Evolutionary conservation across 768 basidiomycete genomes (phyloP), one percentile per base, ranked within the genome.

Genomic region (Leccinum rimulosum): DNA sequence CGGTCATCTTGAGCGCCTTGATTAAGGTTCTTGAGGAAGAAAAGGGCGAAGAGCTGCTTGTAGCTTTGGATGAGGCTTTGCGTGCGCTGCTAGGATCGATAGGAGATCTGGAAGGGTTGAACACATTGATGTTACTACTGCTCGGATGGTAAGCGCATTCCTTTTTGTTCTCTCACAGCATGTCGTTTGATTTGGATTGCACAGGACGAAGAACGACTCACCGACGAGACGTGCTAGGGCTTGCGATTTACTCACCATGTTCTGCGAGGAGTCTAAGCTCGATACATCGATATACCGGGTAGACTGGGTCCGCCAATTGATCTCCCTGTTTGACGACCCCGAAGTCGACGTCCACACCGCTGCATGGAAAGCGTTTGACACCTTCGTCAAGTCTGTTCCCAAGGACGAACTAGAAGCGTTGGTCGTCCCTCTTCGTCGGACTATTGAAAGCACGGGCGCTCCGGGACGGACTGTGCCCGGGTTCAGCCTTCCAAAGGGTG

Each of bases 341-440:
- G 80, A 87, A 50, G 84, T 88, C 2, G 70, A 79, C 3, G 93
- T 96, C 10, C 87, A 95, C 66, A 87, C 84, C 2, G 88, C 89
- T 0, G 93, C 95, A 3, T 90, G 88, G 85, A 76, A 78, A 33
- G 88, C 94, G 0, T 79, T 98, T 27, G 95, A 98, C 50, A 80
- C 80, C 15, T 93, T 98, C 61, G 85, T 97, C 71, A 98, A 93
- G 74, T 86, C 89, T 0, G 75, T 95, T 12, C 88, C 91, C 17
- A 98, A 98, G 75, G 94, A 96, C 63, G 95, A 98, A 64, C 77
- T 95, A 40, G 95, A 98, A 67, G 84, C 89, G 2, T 77, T 98
- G 27, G 93, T 98, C 12, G 89, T 96, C 0, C 88, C 95, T 5
- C 82, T 98, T 3, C 87, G 94, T 15, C 79, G 94, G 36, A 89